Base-by-base conservation (phyloP, 805 yeast genomes). In the Metschnikowia cerradonensis region DNA sequence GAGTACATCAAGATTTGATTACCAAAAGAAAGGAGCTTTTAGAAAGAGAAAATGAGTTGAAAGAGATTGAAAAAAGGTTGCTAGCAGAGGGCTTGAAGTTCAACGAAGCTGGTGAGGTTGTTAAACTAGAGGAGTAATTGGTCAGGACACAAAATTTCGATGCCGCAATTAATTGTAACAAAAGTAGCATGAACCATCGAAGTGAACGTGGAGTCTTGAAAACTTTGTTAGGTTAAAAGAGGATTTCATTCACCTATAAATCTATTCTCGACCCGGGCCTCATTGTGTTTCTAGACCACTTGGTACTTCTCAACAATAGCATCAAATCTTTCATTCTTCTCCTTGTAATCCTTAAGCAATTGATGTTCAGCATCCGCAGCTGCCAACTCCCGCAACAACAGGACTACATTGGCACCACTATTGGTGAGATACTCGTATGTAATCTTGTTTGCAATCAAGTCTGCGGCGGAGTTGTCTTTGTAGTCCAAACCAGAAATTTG, bases 1-100 rank as follows among this genome's bases (percentile, higher is more conserved):
- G 94, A 60, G 95, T 90, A 23, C 96, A 90, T 70, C 88, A 85
- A 64, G 96, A 90, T 67, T 76, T 90, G 65, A 75, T 86, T 64
- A 77, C 78, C 66, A 88, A 90, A 75, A 79, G 94, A 60, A 83
- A 84, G 62, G 97, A 90, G 68, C 79, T 90, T 54, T 77, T 87
- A 65, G 87, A 84, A 58, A 81, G 96, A 64, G 97, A 90, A 68
- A 80, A 82, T 61, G 96, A 90, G 67, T 78, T 90, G 64, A 83
- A 82, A 60, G 92, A 86, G 57, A 86, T 90, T 58, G 96, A 84
- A 63, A 84, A 80, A 62, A 73, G 89, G 61, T 73, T 85, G 57
- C 78, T 80, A 53, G 77, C 74, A 42, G 89, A 83, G 64, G 80
- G 85, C 6, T 71, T 72, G 60, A 66, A 66, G 56, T 66, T 72